These are phyloP conservation scores for Conringia planisiliqua DNA, from an alignment of 345 rosid genomes.

Conservation along the genomic window DNA sequence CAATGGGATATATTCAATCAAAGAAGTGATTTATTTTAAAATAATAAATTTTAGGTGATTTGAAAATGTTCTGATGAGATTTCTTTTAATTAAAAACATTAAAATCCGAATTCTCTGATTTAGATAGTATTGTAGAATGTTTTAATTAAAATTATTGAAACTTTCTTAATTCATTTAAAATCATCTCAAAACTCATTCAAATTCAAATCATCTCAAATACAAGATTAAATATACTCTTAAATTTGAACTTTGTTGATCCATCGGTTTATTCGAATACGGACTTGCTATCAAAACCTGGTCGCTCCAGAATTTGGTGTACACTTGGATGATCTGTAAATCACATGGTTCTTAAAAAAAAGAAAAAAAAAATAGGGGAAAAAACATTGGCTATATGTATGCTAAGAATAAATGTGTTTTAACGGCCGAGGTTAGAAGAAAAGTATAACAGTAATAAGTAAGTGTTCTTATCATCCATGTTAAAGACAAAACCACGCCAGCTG, in stretches of 20 bases:
- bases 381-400: background rate
- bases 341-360: background rate
- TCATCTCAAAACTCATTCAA: no score
- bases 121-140: no score
- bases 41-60: no score
- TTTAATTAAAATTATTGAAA: no score
- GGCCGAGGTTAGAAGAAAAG: constrained; percentile 15
- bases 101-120: no score
- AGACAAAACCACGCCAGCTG: constrained; percentile 26
- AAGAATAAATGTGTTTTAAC: background rate
- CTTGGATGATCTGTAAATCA: constrained; percentile 19
- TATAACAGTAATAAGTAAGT: constrained; percentile 14
- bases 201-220: no score
- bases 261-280: background rate
- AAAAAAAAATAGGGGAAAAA: background rate
- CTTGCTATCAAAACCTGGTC: background rate
- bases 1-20: no score
- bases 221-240: no score
- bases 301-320: background rate
- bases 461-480: constrained; percentile 29
- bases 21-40: no score
- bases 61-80: no score
- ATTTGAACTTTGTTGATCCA: background rate
- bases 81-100: no score
- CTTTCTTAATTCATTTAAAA: no score